phyloP scores from a whole-genome alignment of 2,329 filamentous ascomycete species.

The Alternaria triticina region DNA sequence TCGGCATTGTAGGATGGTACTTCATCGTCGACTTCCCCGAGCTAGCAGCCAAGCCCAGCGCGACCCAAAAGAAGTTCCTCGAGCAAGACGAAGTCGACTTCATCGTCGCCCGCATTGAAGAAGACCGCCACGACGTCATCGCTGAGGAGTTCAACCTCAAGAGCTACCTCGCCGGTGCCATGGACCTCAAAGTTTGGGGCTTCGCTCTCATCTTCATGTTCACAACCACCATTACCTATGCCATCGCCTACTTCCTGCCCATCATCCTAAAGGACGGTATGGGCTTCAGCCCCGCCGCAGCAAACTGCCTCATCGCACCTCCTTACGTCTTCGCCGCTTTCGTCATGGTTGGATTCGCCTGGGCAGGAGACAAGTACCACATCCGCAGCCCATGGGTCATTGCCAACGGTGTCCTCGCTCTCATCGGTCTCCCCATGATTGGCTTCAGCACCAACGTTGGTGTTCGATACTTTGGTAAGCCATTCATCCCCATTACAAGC shows the following conservation, averaged over 20 bases:
- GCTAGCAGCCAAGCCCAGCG: constrained; percentile 25
- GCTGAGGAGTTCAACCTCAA: constrained; percentile 33
- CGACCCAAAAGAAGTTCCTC: constrained; percentile 32
- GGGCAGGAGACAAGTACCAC: constrained; percentile 69
- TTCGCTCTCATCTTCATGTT: constrained; percentile 33
- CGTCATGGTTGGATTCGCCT: constrained; percentile 60
- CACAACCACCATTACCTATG: constrained; percentile 36
- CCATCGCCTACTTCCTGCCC: constrained; percentile 39
- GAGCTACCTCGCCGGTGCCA: constrained; percentile 25
- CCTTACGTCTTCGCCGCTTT: constrained; percentile 36
- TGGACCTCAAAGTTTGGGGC: constrained; percentile 30
- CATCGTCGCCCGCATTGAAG: constrained; percentile 35
- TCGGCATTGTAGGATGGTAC: constrained; percentile 30
- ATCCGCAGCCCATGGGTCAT: constrained; percentile 70
- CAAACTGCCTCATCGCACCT: constrained; percentile 35
- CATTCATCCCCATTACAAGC: neutral
- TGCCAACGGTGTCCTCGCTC: constrained; percentile 68
- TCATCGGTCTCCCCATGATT: constrained; percentile 75
- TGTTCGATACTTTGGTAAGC: constrained; percentile 65
- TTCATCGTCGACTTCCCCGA: constrained; percentile 38
- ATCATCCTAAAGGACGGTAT: constrained; percentile 41
- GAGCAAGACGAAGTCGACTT: constrained; percentile 35
- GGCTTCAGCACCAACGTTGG: constrained; percentile 66
- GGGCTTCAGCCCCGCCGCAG: constrained; percentile 33
- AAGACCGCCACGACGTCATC: constrained; percentile 36